Percentiles rank a stretch among this genome's conserved stretches.
These are phyloP conservation scores for Linnemannia exigua DNA, from an alignment of 192 early-diverging fungal species.

Conservation along the genomic window DNA sequence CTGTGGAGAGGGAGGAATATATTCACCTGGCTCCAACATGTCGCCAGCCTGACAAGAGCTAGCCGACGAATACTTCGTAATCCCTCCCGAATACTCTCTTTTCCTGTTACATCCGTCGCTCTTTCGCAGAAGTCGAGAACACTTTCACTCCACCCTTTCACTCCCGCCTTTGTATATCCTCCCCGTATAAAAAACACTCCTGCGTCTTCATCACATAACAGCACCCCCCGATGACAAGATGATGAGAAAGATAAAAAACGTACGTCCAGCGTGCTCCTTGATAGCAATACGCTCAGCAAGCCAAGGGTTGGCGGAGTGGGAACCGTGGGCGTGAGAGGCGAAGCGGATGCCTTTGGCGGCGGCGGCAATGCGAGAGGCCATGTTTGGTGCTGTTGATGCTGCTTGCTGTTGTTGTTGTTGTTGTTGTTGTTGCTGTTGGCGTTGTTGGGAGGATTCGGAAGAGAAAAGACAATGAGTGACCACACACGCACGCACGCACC, in stretches of 20 bases:
- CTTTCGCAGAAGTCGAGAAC: not conserved
- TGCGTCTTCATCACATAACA: not conserved
- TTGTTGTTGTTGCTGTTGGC: not conserved
- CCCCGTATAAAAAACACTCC: not conserved
- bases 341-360: conserved; percentile 28
- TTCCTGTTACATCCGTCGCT: not conserved
- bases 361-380: conserved; percentile 29
- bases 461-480: not conserved
- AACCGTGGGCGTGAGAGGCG: conserved; percentile 13
- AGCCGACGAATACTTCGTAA: not conserved
- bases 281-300: conserved; percentile 28
- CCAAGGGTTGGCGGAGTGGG: conserved; percentile 29
- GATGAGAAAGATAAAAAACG: not conserved
- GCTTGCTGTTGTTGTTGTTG: not conserved
- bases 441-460: not conserved
- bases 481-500: not conserved
- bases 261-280: conserved; percentile 40
- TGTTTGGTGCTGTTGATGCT: not conserved
- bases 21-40: too few species aligned
- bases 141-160: too few species aligned
- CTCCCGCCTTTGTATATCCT: not conserved
- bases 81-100: not conserved
- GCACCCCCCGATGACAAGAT: not conserved
- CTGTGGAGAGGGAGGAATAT: not conserved
- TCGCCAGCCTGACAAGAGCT: not conserved